Conservation (phyloP, 2,329 filamentous ascomycete species). For the Penicillium polonicum region DNA sequence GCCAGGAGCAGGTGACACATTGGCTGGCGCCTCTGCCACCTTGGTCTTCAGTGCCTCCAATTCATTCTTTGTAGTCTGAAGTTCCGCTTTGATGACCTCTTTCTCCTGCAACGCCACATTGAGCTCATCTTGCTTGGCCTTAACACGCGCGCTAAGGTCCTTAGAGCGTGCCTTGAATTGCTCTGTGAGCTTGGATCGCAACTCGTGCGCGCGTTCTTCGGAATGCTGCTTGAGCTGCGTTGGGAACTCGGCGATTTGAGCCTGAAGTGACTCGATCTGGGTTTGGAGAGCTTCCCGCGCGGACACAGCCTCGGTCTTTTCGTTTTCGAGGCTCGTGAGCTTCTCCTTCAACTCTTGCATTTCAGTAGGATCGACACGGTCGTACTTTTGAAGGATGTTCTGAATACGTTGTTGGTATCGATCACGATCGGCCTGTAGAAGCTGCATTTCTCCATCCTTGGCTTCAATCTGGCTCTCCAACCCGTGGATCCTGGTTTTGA, state of each 20-base stretch:
- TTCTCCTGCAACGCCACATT: conserved; percentile 60
- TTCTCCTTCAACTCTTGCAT: conserved; percentile 84
- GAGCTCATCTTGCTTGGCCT: conserved; percentile 51
- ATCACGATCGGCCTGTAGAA: conserved; percentile 88
- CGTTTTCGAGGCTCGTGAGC: conserved; percentile 63
- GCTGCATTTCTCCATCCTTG: conserved; percentile 81
- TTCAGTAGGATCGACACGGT: conserved; percentile 89
- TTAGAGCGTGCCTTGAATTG: conserved; percentile 57
- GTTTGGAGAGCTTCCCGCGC: conserved; percentile 62
- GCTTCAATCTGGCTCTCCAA: conserved; percentile 77
- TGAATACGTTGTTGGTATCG: conserved; percentile 95
- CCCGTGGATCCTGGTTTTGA: conserved; percentile 76
- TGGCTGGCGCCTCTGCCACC: conserved; percentile 47
- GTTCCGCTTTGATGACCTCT: conserved; percentile 64
- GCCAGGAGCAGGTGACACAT: conserved; percentile 35
- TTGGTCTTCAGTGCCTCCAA: conserved; percentile 52
- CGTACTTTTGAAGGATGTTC: conserved; percentile 93
- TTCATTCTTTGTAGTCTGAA: conserved; percentile 62
- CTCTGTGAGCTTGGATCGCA: conserved; percentile 46
- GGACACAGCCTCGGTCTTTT: conserved; percentile 63
- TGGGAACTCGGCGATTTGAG: conserved; percentile 50
- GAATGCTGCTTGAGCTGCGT: conserved; percentile 46
- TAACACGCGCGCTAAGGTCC: conserved; percentile 65
- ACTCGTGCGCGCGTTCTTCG: conserved; percentile 52
- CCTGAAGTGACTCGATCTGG: conserved; percentile 50